Conservation (phyloP, 257 asterid species). For the Knoxia roxburghii region DNA sequence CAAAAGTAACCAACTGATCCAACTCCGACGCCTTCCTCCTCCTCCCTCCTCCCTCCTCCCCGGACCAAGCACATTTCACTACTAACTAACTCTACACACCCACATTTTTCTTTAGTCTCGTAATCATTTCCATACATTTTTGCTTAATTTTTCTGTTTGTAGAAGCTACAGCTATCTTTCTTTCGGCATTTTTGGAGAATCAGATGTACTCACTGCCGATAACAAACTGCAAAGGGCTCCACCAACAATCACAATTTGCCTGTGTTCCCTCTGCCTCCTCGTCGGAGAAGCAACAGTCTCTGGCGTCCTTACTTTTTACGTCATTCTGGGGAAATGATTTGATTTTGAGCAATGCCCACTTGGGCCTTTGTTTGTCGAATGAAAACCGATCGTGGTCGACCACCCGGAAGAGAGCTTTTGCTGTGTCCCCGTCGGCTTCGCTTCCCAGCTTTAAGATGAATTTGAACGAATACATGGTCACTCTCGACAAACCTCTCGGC, state of each 20-base stretch:
- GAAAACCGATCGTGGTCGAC: conserved; percentile 16
- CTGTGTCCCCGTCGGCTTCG: conserved; percentile 30
- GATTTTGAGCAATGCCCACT: conserved; percentile 25
- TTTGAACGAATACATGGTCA: conserved; percentile 82
- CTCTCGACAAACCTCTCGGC: conserved; percentile 84
- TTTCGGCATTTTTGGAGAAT: no score
- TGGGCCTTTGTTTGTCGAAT: conserved; percentile 9
- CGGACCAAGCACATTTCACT: background rate
- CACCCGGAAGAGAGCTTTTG: conserved; percentile 18
- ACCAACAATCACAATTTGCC: conserved; percentile 25
- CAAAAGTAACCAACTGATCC: background rate
- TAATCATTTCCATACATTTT: background rate
- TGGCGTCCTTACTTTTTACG: conserved; percentile 20
- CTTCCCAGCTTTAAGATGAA: conserved; percentile 56
- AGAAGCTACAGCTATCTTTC: no score
- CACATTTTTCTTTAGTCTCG: background rate
- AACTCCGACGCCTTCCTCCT: background rate
- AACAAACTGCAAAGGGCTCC: conserved; percentile 40
- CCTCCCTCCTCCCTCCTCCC: background rate
- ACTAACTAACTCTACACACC: background rate
- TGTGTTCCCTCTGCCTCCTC: conserved; percentile 8
- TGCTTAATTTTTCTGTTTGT: background rate
- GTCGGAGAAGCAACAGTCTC: conserved; percentile 19
- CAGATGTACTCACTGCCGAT: conserved; percentile 52
- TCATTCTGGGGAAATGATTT: conserved; percentile 43